Evolutionary conservation across 228 moss, liverwort and hornwort species (phyloP), one percentile per base, ranked within the genome.

Genomic region (Sphagnum magellanicum): DNA sequence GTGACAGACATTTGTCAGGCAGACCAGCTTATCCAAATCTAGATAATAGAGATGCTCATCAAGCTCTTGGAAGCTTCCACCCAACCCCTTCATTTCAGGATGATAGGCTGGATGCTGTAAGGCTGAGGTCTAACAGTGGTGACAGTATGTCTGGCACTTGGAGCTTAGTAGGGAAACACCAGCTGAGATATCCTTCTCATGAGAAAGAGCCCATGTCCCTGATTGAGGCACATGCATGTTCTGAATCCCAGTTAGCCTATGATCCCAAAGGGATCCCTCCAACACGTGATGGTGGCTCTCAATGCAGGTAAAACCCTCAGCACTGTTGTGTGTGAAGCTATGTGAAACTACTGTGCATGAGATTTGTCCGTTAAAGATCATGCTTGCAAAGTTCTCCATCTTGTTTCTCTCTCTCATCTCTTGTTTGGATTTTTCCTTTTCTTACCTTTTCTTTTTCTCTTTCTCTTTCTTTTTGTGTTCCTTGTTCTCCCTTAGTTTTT

Each of bases 181-280:
- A 73, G 52, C 47, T 52, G 13, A 67, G 48, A 4, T 71, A 71
- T 49, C 63, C 71, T 5, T 51, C 58, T 11, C 67, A 60, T 67
- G 67, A 67, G 48, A 53, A 61, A 67, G 62, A 73, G 13, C 60
- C 6, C 51, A 12, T 52, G 46, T 67, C 67, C 5, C 50, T 60
- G 66, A 61, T 51, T 51, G 73, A 73, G 50, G 8, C 67, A 48
- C 66, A 72, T 72, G 72, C 72, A 60, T 60, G 59, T 72, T 50
- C 66, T 48, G 52, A 47, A 53, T 63, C 63, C 64, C 63, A 52
- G 17, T 55, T 64, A 49, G 50, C 49, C 10, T 66, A 59, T 72
- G 66, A 72, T 32, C 32, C 0, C 8, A 67, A 72, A 66, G 60
- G 66, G 16, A 48, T 49, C 6, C 49, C 72, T 66, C 50, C 66